Evolutionary conservation across 2,329 filamentous ascomycete genomes (phyloP), one percentile per base, ranked within the genome.

Genomic region (Lecanicillium sp.): DNA sequence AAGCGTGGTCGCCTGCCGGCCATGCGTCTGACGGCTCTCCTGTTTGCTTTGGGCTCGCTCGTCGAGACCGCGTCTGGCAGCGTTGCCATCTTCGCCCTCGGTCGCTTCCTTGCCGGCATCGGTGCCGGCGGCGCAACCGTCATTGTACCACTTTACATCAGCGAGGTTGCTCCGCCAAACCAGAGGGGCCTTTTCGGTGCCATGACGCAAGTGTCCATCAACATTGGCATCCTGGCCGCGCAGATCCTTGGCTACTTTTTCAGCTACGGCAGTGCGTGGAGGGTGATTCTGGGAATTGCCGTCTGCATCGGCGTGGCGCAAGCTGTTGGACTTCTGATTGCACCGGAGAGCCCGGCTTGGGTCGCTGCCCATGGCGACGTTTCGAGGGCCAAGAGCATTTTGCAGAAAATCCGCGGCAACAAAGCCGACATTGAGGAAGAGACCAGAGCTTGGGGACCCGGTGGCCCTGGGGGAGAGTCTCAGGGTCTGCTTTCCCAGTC

Each of bases 181-280:
- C 78, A 84, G 55, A 80, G 83, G 47, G 90, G 90, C 5, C 81
- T 95, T 53, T 97, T 95, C 60, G 81, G 81, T 11, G 75, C 79
- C 48, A 85, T 94, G 67, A 97, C 93, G 0, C 91, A 98, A 63
- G 83, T 97, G 60, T 90, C 90, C 67, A 90, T 90, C 71, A 97
- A 97, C 60, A 71, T 90, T 20, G 93, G 93, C 48, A 96, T 98
- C 45, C 68, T 98, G 36, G 69, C 81, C 21, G 84, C 90, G 0
- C 93, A 97, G 66, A 75, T 84, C 0, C 70, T 97, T 29, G 93
- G 93, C 0, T 93, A 87, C 60, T 96, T 95, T 64, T 62, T 95
- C 49, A 95, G 90, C 68, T 77, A 83, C 58, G 88, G 79, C 5
- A 79, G 75, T 23, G 74, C 85, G 27, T 98, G 93, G 93, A 77